Conservation (phyloP, 1,284 basidiomycete species). For the Microbotryum violaceum region DNA sequence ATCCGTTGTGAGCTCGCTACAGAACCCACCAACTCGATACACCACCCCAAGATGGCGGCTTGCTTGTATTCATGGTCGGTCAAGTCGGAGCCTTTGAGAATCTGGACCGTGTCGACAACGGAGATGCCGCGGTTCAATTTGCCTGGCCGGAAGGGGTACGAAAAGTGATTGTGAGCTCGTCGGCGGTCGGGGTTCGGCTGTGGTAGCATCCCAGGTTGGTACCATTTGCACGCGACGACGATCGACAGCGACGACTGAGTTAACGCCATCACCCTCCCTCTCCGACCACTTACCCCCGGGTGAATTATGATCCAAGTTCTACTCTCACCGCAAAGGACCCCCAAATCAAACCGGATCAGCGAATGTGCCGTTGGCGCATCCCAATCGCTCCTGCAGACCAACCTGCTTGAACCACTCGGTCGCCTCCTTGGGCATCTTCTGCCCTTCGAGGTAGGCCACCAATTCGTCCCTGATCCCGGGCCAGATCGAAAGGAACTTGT, state of each 20-base stretch:
- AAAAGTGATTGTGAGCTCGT: background rate
- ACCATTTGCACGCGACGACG: too few species aligned
- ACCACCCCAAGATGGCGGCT: conserved; percentile 89
- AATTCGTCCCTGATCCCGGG: conserved; percentile 51
- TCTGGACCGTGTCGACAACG: conserved; percentile 87
- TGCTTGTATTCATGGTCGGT: conserved; percentile 78
- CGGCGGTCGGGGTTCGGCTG: too few species aligned
- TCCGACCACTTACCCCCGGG: background rate
- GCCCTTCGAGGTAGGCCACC: conserved; percentile 55
- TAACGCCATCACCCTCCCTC: too few species aligned
- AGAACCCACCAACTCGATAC: conserved; percentile 75
- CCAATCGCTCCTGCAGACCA: conserved; percentile 27
- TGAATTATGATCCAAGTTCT: background rate
- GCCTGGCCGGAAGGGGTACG: conserved; percentile 41
- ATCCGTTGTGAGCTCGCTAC: too few species aligned
- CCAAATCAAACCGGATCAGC: background rate
- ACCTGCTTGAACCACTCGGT: conserved; percentile 72
- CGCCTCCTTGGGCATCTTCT: conserved; percentile 74
- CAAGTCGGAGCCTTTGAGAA: conserved; percentile 63
- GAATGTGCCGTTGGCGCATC: background rate
- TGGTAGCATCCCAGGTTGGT: too few species aligned
- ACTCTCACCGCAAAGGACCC: background rate
- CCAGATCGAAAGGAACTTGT: conserved; percentile 49
- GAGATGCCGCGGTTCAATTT: conserved; percentile 95
- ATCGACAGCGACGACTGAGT: too few species aligned